Percentiles rank a stretch among this genome's conserved stretches.
These are phyloP conservation scores for Tolypocladium nubicola DNA, from an alignment of 2,329 filamentous ascomycete genomes.

Conservation along the genomic window DNA sequence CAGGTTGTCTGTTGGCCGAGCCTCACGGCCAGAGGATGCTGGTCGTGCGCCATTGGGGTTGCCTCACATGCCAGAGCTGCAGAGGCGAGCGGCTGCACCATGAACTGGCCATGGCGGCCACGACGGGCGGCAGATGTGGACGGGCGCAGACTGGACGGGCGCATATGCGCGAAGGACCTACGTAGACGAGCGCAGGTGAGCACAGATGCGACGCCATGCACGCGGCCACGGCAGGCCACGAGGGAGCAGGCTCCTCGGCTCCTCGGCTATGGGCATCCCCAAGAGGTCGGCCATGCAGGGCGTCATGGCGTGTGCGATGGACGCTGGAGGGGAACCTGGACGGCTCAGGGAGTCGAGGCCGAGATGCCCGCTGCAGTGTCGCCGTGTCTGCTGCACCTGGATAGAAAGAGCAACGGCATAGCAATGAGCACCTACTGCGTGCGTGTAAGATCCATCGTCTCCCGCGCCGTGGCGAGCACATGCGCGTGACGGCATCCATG, in stretches of 20 bases:
- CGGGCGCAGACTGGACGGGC: neutral
- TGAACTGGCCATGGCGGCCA: slow-evolving; percentile 2
- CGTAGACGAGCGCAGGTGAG: neutral
- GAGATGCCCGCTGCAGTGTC: neutral
- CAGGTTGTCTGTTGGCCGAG: neutral
- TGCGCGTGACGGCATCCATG: neutral
- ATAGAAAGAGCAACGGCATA: neutral
- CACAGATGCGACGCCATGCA: neutral
- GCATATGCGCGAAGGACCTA: neutral
- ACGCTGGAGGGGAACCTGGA: neutral
- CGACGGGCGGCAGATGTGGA: slow-evolving; percentile 1
- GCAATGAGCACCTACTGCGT: neutral
- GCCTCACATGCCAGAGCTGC: slow-evolving; percentile 1
- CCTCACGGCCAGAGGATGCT: neutral
- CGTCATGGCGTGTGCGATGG: neutral
- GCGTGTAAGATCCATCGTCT: neutral
- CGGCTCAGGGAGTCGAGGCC: neutral
- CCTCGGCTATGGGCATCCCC: slow-evolving; percentile 1
- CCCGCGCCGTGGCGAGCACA: neutral
- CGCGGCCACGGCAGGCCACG: neutral
- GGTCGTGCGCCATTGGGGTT: neutral
- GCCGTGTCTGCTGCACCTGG: neutral
- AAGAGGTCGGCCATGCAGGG: slow-evolving; percentile 2
- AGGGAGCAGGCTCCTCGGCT: slow-evolving; percentile 3
- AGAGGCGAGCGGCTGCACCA: neutral